Base-by-base conservation (phyloP, 768 basidiomycete species). In the Punctularia strigosozonata region DNA sequence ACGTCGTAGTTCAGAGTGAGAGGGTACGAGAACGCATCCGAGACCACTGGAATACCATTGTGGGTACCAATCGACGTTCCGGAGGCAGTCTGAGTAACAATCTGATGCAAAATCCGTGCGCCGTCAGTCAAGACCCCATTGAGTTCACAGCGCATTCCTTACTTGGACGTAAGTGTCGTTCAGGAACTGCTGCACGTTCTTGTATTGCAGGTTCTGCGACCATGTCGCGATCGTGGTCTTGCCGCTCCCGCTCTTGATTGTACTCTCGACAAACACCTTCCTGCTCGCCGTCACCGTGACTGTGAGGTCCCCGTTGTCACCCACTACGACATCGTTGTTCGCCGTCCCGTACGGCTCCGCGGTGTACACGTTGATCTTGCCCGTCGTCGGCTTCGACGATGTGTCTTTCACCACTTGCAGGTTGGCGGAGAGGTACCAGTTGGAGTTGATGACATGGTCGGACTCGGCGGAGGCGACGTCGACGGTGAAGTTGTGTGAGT, bases 351-450 rank as follows among this genome's bases (percentile, higher is more conserved):
- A 84, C 0, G 71, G 70, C 8, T 71, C 55, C 22, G 62, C 81
- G 14, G 66, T 55, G 47, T 83, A 79, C 6, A 49, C 47, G 0
- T 67, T 75, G 41, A 87, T 81, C 21, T 61, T 66, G 22, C 84
- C 84, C 1, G 73, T 82, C 3, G 84, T 85, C 3, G 64, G 79
- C 49, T 62, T 59, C 1, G 64, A 57, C 22, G 82, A 81, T 6
- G 72, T 54, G 50, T 83, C 80, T 1, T 73, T 76, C 43, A 78
- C 55, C 33, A 83, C 76, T 52, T 87, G 82, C 5, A 88, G 54
- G 26, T 62, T 51, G 8, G 68, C 84, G 3, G 81, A 83, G 21
- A 85, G 72, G 50, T 73, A 82, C 85, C 84, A 88, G 50, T 85
- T 85, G 44, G 71, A 65, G 36, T 78, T 68, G 49, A 80, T 73